phyloP scores from a whole-genome alignment of 2,329 filamentous ascomycete genomes.

The Clarireedia paspali region DNA sequence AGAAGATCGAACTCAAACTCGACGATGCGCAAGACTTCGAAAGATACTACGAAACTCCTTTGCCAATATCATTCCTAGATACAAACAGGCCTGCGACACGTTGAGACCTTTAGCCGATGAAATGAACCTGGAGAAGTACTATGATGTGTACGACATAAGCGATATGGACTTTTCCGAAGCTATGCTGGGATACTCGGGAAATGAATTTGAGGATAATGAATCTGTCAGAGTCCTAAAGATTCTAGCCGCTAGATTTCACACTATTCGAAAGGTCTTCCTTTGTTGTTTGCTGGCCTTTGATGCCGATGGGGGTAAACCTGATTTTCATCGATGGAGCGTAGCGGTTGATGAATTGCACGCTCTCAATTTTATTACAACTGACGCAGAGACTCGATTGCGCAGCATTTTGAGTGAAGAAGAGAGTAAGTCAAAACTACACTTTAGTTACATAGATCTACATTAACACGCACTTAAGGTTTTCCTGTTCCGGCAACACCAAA shows the following conservation, averaged over 20 bases:
- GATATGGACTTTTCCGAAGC: conserved; percentile 65
- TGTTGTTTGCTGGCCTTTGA: conserved; percentile 86
- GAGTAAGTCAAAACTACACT: conserved; percentile 41
- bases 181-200: conserved; percentile 53
- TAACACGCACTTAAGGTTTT: conserved; percentile 38
- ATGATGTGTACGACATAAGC: conserved; percentile 80
- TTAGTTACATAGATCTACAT: conserved; percentile 9
- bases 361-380: conserved; percentile 53
- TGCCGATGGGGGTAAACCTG: conserved; percentile 67
- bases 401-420: conserved; percentile 72
- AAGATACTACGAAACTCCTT: conserved; percentile 66
- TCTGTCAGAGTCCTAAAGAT: conserved; percentile 76
- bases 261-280: conserved; percentile 74
- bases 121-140: conserved; percentile 82
- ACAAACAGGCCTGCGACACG: conserved; percentile 59
- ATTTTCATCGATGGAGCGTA: conserved; percentile 70
- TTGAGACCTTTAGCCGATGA: conserved; percentile 70
- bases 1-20: conserved; percentile 71
- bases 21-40: conserved; percentile 74
- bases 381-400: conserved; percentile 58
- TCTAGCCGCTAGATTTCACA: conserved; percentile 71
- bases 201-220: conserved; percentile 67
- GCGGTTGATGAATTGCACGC: conserved; percentile 67
- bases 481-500: conserved; percentile 49
- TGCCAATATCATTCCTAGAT: conserved; percentile 60